These are phyloP conservation scores for Penstemon davidsonii DNA, from an alignment of 257 asterid species.

Conservation along the genomic window DNA sequence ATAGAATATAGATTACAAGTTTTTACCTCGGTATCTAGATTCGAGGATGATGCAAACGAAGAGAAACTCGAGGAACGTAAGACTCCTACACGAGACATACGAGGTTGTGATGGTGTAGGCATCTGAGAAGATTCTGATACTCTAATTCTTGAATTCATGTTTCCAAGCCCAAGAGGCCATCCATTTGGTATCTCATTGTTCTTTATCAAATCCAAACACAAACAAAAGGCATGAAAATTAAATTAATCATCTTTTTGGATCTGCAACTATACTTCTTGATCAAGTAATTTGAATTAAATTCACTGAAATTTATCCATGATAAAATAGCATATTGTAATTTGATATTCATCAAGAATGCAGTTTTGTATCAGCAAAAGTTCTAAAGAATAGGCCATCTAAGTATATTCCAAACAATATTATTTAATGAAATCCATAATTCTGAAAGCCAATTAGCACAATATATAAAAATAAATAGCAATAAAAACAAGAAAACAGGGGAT, in stretches of 20 bases:
- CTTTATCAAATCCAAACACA: slow-evolving; percentile 12
- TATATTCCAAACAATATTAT: too few species aligned
- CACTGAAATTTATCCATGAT: too few species aligned
- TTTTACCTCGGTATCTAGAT: slow-evolving; percentile 50
- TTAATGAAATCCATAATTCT: too few species aligned
- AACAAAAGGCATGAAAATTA: too few species aligned
- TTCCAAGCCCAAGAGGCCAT: slow-evolving; percentile 62
- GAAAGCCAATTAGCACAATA: background rate
- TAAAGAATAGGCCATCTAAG: too few species aligned
- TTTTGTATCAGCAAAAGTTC: too few species aligned
- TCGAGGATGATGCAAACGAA: slow-evolving; percentile 47
- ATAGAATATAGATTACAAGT: background rate
- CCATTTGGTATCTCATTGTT: slow-evolving; percentile 35
- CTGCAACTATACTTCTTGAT: too few species aligned
- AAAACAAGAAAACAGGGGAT: background rate
- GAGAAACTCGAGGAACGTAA: slow-evolving; percentile 43
- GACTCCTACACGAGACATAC: background rate
- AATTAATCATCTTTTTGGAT: too few species aligned
- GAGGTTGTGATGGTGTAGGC: slow-evolving; percentile 11
- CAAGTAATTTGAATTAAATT: too few species aligned
- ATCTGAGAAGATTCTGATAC: slow-evolving; percentile 17
- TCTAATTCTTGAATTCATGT: slow-evolving; percentile 39
- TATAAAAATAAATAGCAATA: background rate
- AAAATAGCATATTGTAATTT: too few species aligned
- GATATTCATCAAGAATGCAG: background rate